Conservation (phyloP, 2,329 filamentous ascomycete species). For the Escovopsis sp. region DNA sequence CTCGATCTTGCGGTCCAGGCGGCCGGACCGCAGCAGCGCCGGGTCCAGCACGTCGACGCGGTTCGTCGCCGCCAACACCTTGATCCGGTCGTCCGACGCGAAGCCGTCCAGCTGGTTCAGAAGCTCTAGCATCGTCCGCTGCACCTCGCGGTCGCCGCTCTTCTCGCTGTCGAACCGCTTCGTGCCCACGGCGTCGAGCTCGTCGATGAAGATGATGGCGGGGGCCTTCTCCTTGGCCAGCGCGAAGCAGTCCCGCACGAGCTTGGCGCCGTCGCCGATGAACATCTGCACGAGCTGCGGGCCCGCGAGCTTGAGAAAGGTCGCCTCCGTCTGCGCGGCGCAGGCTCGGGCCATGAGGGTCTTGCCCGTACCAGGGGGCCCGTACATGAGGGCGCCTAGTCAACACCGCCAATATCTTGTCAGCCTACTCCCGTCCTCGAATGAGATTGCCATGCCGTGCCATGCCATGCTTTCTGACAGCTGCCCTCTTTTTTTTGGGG, state of each 20-base stretch:
- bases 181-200: conserved; percentile 93
- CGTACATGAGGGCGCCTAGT: conserved; percentile 97
- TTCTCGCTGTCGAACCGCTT: conserved; percentile 99
- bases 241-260: conserved; percentile 94
- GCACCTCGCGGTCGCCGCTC: conserved; percentile 92
- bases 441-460: too few relatives aligned
- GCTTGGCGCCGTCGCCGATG: conserved; percentile 94
- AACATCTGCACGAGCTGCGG: conserved; percentile 99
- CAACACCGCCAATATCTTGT: conserved; percentile 26
- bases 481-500: too few relatives aligned
- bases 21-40: conserved; percentile 76
- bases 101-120: conserved; percentile 98
- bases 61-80: conserved; percentile 89
- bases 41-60: conserved; percentile 88
- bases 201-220: conserved; percentile 98
- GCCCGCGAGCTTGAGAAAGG: conserved; percentile 94
- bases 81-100: conserved; percentile 90
- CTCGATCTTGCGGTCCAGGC: conserved; percentile 93
- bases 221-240: conserved; percentile 97
- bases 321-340: conserved; percentile 93
- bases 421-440: conserved; percentile 51
- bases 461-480: too few relatives aligned
- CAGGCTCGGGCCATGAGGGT: conserved; percentile 88
- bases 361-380: conserved; percentile 79
- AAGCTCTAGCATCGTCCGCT: conserved; percentile 96